These are phyloP conservation scores for Aspergillus panamensis DNA, from an alignment of 495 filamentous ascomycete genomes.

Conservation along the genomic window DNA sequence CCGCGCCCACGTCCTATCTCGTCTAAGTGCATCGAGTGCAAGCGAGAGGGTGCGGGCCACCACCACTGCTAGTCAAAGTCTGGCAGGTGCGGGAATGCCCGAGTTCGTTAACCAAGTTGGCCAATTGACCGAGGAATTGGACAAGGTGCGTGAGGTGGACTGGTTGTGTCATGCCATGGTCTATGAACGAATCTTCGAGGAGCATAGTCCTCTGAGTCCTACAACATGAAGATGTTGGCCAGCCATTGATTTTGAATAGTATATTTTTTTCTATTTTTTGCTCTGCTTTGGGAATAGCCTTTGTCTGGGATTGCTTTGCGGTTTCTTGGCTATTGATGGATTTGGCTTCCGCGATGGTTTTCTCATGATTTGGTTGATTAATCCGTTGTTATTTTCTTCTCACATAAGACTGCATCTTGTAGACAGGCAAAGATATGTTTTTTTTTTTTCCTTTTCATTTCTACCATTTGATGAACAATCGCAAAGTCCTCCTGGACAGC, in stretches of 20 bases:
- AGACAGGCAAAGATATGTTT: too few species aligned
- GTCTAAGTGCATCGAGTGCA: slow-evolving; percentile 71
- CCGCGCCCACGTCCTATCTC: slow-evolving; percentile 67
- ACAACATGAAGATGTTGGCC: slow-evolving; percentile 14
- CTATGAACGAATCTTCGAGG: slow-evolving; percentile 66
- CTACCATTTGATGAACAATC: too few species aligned
- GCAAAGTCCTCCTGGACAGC: too few species aligned
- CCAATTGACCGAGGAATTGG: slow-evolving; percentile 74
- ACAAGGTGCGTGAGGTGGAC: slow-evolving; percentile 72
- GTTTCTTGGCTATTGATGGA: background rate
- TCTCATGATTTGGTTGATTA: background rate
- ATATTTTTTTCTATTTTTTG: background rate
- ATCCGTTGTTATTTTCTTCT: background rate
- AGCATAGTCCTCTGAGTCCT: slow-evolving; percentile 14
- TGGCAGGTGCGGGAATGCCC: slow-evolving; percentile 74
- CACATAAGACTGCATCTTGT: background rate
- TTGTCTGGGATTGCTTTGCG: background rate
- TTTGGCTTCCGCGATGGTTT: background rate
- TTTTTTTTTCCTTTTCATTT: too few species aligned
- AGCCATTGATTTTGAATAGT: background rate
- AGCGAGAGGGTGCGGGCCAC: slow-evolving; percentile 79
- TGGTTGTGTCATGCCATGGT: slow-evolving; percentile 71
- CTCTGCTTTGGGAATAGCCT: background rate
- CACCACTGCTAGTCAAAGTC: slow-evolving; percentile 75
- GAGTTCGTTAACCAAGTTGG: slow-evolving; percentile 89